phyloP scores from a whole-genome alignment of 169 alveolate genomes.

The Cryptosporidium viatorum region DNA sequence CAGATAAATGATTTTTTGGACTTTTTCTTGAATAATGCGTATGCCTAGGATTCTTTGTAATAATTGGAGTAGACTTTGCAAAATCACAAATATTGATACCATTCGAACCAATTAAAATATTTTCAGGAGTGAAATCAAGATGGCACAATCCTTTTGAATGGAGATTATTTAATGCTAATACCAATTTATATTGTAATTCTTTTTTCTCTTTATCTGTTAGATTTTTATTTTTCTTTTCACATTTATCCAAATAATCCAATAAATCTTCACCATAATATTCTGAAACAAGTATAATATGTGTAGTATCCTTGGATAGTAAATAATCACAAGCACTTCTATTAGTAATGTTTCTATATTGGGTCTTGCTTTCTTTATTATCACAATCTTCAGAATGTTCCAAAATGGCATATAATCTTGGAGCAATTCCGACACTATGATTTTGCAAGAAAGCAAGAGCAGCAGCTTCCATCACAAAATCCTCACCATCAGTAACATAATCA shows the following conservation, averaged over 20 bases:
- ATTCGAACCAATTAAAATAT: constrained; percentile 80
- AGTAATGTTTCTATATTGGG: constrained; percentile 17
- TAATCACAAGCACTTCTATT: constrained; percentile 65
- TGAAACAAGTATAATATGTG: constrained; percentile 80
- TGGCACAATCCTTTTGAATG: constrained; percentile 85
- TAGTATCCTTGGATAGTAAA: constrained; percentile 75
- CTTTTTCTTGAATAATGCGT: constrained; percentile 74
- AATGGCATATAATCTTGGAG: constrained; percentile 81
- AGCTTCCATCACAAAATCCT: constrained; percentile 85
- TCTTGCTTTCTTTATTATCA: neutral
- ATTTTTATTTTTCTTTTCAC: constrained; percentile 76
- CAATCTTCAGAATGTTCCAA: constrained; percentile 77
- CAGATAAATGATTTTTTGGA: neutral
- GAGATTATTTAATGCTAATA: constrained; percentile 76
- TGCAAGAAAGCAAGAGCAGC: constrained; percentile 81
- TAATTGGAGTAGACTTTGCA: constrained; percentile 84
- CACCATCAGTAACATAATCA: constrained; percentile 85
- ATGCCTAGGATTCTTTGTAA: constrained; percentile 78
- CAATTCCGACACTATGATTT: constrained; percentile 76
- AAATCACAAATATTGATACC: constrained; percentile 84
- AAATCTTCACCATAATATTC: constrained; percentile 81
- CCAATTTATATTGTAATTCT: constrained; percentile 78
- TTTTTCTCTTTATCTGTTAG: constrained; percentile 80
- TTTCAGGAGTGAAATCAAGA: constrained; percentile 85
- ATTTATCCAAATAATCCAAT: constrained; percentile 78